Evolutionary conservation across 2,329 filamentous ascomycete species (phyloP).

Genomic region (Colletotrichum sp.): DNA sequence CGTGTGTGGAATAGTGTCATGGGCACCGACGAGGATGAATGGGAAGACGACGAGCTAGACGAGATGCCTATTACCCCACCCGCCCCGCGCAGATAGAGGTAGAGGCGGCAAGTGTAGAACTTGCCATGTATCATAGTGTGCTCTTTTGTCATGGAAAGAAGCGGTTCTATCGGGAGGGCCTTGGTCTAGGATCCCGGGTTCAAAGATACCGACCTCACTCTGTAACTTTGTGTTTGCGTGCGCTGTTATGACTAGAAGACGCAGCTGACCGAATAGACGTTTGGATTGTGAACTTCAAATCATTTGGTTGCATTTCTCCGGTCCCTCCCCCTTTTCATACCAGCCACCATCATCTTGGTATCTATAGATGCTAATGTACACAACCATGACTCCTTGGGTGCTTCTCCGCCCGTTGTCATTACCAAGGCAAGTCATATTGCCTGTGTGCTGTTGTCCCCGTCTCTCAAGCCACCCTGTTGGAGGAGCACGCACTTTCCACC

Average conservation of each 20-base stretch:
- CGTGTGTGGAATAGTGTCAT: conserved; percentile 75
- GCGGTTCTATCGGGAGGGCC: not conserved
- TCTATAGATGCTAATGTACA: conserved; percentile 23
- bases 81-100: not conserved
- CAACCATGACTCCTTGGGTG: not conserved
- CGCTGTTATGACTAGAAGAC: not conserved
- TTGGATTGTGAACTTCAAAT: not conserved
- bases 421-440: not conserved
- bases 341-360: conserved; percentile 7
- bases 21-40: conserved; percentile 61
- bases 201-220: not conserved
- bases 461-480: not conserved
- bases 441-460: not conserved
- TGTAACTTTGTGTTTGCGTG: not conserved
- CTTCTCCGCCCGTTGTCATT: conserved; percentile 4
- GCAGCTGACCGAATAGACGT: not conserved
- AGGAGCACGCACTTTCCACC: not conserved
- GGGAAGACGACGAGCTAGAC: conserved; percentile 65
- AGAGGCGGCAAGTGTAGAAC: not conserved
- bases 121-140: conserved; percentile 12
- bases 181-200: not conserved
- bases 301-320: not conserved
- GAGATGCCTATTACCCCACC: conserved; percentile 33
- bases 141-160: not conserved
- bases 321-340: not conserved